phyloP scores from a whole-genome alignment of 2,329 filamentous ascomycete species.

The Fusarium sp. region DNA sequence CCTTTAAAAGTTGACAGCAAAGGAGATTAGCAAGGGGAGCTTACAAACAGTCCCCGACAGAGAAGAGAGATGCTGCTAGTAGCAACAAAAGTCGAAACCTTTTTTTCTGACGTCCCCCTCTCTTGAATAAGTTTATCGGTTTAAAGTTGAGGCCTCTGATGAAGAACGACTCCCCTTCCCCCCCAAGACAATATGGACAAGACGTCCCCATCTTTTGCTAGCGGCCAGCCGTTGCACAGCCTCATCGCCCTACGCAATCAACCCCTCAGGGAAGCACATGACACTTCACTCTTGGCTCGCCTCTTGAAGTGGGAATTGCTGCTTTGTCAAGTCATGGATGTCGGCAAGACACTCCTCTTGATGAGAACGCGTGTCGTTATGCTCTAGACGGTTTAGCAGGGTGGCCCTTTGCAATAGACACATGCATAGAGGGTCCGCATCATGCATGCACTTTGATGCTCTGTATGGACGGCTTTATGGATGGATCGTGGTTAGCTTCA shows the following conservation, averaged over 20 bases:
- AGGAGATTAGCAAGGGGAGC: neutral
- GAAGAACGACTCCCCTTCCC: neutral
- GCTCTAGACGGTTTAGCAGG: neutral
- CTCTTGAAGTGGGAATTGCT: neutral
- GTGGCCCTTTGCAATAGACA: neutral
- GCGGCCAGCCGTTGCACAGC: slow-evolving; percentile 41
- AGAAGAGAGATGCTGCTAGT: neutral
- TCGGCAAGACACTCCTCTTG: neutral
- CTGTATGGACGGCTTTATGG: neutral
- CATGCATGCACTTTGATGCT: slow-evolving; percentile 11
- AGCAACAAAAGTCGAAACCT: neutral
- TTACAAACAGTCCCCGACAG: neutral
- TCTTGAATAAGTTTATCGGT: neutral
- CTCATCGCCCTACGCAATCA: slow-evolving; percentile 46
- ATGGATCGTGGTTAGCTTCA: neutral
- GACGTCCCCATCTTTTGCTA: slow-evolving; percentile 5
- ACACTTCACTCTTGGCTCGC: slow-evolving; percentile 30
- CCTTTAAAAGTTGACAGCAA: slow-evolving; percentile 7
- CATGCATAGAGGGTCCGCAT: neutral
- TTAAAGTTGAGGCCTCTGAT: neutral
- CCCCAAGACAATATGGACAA: neutral
- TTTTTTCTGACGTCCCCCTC: neutral
- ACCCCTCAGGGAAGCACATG: slow-evolving; percentile 39
- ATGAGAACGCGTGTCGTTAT: slow-evolving; percentile 7
- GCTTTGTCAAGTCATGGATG: neutral